phyloP scores from a whole-genome alignment of 2,329 filamentous ascomycete species.

The Trichoderma sp. region DNA sequence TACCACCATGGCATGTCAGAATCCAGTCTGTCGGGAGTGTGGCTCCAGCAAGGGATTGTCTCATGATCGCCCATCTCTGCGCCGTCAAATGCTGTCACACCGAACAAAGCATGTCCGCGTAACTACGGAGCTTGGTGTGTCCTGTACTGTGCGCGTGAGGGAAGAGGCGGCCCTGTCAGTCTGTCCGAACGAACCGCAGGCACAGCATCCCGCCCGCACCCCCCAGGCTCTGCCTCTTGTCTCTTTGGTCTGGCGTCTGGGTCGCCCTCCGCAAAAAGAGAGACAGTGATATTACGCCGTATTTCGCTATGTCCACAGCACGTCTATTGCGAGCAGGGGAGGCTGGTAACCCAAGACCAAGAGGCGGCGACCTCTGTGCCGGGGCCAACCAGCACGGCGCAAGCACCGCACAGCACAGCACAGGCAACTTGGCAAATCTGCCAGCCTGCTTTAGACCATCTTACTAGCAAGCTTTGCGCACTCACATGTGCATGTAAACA shows the following conservation, averaged over 20 bases:
- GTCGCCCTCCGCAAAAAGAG: background rate
- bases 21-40: slow-evolving; percentile 22
- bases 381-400: background rate
- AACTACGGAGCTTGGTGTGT: background rate
- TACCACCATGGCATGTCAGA: slow-evolving; percentile 20
- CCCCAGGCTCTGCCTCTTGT: background rate
- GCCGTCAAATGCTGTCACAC: slow-evolving; percentile 18
- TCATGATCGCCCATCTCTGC: slow-evolving; percentile 23
- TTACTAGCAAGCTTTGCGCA: background rate
- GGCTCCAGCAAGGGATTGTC: slow-evolving; percentile 24
- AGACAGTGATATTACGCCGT: slow-evolving; percentile 2
- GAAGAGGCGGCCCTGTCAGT: slow-evolving; percentile 15
- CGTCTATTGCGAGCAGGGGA: slow-evolving; percentile 12
- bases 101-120: slow-evolving; percentile 11
- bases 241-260: background rate
- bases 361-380: background rate
- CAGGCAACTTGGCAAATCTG: slow-evolving; percentile 6
- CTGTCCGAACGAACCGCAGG: slow-evolving; percentile 19
- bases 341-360: background rate
- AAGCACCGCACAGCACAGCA: background rate
- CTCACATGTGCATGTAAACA: slow-evolving; percentile 3
- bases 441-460: background rate
- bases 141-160: background rate
- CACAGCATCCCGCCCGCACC: slow-evolving; percentile 2
- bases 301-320: slow-evolving; percentile 5